These are phyloP conservation scores for Colletotrichum higginsianum DNA, from an alignment of 2,329 filamentous ascomycete species.

Conservation along the genomic window DNA sequence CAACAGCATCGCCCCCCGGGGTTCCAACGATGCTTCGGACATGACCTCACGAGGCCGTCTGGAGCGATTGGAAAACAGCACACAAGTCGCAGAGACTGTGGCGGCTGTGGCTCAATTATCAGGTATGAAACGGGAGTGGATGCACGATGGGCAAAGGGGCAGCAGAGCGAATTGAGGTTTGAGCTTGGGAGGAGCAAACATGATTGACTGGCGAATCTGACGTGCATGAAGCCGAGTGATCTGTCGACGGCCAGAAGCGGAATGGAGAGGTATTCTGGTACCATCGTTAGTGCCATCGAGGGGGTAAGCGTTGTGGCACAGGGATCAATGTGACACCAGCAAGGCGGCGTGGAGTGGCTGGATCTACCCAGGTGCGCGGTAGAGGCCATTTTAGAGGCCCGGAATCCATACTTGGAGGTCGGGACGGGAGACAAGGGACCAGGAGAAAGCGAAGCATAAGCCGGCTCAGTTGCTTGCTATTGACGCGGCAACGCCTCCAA, in stretches of 20 bases:
- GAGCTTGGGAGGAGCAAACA: conserved; percentile 14
- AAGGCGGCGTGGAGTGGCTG: conserved; percentile 34
- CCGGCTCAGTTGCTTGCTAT: not conserved
- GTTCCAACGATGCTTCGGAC: not conserved
- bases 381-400: conserved; percentile 33
- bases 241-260: conserved; percentile 37
- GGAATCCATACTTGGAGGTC: not conserved
- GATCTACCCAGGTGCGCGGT: conserved; percentile 37
- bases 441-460: not conserved
- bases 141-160: conserved; percentile 23
- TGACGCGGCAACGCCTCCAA: not conserved
- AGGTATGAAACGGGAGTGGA: conserved; percentile 25
- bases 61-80: not conserved
- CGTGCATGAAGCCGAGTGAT: conserved; percentile 39
- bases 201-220: conserved; percentile 35
- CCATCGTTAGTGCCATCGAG: not conserved
- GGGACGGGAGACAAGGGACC: not conserved
- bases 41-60: conserved; percentile 13
- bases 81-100: conserved; percentile 4
- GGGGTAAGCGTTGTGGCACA: conserved; percentile 25
- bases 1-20: not conserved
- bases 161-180: conserved; percentile 23
- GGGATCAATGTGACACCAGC: conserved; percentile 22
- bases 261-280: conserved; percentile 25
- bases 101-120: conserved; percentile 11